Evolutionary conservation across 2,329 filamentous ascomycete genomes (phyloP), one percentile per base, ranked within the genome.

Genomic region (Fusarium tuaranense): DNA sequence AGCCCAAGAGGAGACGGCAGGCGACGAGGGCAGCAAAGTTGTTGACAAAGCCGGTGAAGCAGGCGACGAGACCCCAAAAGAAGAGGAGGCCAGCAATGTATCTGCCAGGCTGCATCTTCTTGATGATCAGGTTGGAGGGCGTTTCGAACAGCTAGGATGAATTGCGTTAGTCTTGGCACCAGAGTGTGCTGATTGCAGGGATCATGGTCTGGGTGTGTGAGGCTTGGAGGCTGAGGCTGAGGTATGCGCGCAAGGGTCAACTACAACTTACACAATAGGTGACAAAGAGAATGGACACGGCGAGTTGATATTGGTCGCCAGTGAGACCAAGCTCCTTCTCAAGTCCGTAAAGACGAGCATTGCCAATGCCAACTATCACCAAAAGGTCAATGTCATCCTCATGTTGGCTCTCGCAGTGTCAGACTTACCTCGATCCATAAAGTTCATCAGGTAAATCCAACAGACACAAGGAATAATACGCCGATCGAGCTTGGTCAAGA

Each of bases 31-130:
- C 65, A 20, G 72, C 66, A 67, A 75, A 78, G 63, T 61, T 78
- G 13, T 63, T 70, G 20, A 78, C 71, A 7, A 82, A 83, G 1
- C 83, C 84, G 5, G 84, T 80, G 16, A 82, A 84, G 74, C 84
- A 82, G n/a, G 84, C 84, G n/a, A 82, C 78, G 22, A 82, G 80
- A 8, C 84, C 84, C 83, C 84, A 86, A 14, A 81, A 81, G n/a
- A 86, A 67, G 78, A 86, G 83, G n/a, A 86, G 78, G 61, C 85
- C 83, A 1, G 81, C 83, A n/a, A 93, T 86, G 76, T 93, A 94
- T 60, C 92, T 82, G 48, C 16, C 63, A n/a, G 76, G 76, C 14
- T 69, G 53, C 59, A 77, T 65, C 36, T 69, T 58, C 60, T 75
- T 76, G 44, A 78, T 57, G 4, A 75, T 75, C 5, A 79, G 41